Evolutionary conservation across 1,284 basidiomycete species (phyloP).

Genomic region (Sporisorium reilianum): DNA sequence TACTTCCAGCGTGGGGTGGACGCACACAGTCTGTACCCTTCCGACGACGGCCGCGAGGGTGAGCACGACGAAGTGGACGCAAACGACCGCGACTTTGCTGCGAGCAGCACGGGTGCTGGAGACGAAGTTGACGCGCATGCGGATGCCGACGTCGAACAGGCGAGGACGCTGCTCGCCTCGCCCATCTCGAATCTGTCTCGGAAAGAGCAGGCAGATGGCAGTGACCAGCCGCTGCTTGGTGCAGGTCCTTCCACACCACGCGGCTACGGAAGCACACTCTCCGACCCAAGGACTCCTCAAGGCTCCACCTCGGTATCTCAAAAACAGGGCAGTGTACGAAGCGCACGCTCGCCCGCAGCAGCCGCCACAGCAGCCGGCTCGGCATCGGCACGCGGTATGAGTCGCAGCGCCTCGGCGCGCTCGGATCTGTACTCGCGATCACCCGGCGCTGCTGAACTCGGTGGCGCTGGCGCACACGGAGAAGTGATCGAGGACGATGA

Average conservation of each 20-base stretch:
- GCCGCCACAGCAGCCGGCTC: background rate
- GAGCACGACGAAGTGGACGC: background rate
- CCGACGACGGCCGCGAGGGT: slow-evolving; percentile 20
- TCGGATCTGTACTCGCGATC: slow-evolving; percentile 37
- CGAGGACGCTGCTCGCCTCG: slow-evolving; percentile 9
- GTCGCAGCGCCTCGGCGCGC: slow-evolving; percentile 28
- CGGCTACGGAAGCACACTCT: slow-evolving; percentile 32
- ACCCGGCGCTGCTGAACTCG: slow-evolving; percentile 38
- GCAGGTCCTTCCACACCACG: slow-evolving; percentile 16
- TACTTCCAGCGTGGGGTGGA: slow-evolving; percentile 38
- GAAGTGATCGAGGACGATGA: slow-evolving; percentile 18
- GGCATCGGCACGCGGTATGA: slow-evolving; percentile 13
- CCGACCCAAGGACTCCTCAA: slow-evolving; percentile 28
- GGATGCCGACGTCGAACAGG: slow-evolving; percentile 21
- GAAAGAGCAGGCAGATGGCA: slow-evolving; percentile 12
- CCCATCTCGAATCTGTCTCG: slow-evolving; percentile 19
- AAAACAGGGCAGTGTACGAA: slow-evolving; percentile 21
- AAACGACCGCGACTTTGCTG: background rate
- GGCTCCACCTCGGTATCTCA: slow-evolving; percentile 5
- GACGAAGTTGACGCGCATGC: background rate
- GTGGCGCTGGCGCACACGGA: background rate
- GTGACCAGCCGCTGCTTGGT: slow-evolving; percentile 29
- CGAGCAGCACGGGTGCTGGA: background rate
- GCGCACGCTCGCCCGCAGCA: slow-evolving; percentile 14
- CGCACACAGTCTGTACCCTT: slow-evolving; percentile 36